Evolutionary conservation across 768 basidiomycete genomes (phyloP).

Genomic region (Psilocybe sp.): DNA sequence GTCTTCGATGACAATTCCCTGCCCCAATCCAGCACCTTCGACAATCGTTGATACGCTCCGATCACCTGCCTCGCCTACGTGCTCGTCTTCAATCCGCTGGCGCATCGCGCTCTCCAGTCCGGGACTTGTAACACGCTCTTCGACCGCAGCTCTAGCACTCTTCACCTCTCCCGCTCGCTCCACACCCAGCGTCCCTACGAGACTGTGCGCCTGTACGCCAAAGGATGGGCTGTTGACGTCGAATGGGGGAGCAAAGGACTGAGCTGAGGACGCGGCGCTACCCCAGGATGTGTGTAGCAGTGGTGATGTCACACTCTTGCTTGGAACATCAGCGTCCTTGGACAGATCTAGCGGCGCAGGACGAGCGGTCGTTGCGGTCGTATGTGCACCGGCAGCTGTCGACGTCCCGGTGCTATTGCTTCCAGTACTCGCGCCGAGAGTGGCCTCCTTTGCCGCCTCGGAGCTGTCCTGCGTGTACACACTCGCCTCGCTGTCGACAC

Average conservation of each 20-base stretch:
- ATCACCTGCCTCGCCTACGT: background rate
- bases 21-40: conserved; percentile 18
- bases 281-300: conserved; percentile 40
- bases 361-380: conserved; percentile 5
- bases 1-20: conserved; percentile 44
- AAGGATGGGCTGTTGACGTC: conserved; percentile 12
- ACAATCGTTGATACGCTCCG: background rate
- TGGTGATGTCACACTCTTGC: conserved; percentile 10
- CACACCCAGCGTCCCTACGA: background rate
- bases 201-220: conserved; percentile 3
- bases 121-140: conserved; percentile 15
- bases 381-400: too few species aligned
- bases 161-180: conserved; percentile 9
- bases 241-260: conserved; percentile 8
- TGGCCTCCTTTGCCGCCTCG: conserved; percentile 5
- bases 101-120: conserved; percentile 37
- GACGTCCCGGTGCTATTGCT: too few species aligned
- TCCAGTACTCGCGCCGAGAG: too few species aligned
- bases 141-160: conserved; percentile 11
- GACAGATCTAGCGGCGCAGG: conserved; percentile 30
- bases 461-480: conserved; percentile 33
- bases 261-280: conserved; percentile 27
- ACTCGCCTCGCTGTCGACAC: conserved; percentile 30
- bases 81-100: conserved; percentile 31
- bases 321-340: background rate